Percentiles rank a stretch among this genome's conserved stretches.
phyloP scores from a whole-genome alignment of 2,329 filamentous ascomycete genomes.

The Mycosphaerella sp. region DNA sequence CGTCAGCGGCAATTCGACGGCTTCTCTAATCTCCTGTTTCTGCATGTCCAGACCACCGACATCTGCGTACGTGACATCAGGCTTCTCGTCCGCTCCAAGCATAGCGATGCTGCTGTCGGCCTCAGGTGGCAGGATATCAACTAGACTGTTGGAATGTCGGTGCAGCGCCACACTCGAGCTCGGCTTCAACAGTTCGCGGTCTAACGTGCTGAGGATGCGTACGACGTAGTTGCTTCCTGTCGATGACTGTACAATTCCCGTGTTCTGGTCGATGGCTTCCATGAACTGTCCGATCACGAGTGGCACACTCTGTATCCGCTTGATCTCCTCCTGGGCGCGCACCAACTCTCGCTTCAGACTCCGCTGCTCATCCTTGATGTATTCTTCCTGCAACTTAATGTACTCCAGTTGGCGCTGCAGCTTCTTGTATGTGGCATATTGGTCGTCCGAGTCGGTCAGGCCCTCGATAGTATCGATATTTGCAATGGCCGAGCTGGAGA shows the following conservation, averaged over 20 bases:
- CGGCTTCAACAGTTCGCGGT: constrained; percentile 95
- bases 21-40: constrained; percentile 98
- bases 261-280: constrained; percentile 99
- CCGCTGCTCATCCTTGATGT: constrained; percentile 99
- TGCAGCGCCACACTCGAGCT: constrained; percentile 96
- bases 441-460: constrained; percentile 74
- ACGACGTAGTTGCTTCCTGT: constrained; percentile 99
- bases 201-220: constrained; percentile 93
- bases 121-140: constrained; percentile 97
- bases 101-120: constrained; percentile 98
- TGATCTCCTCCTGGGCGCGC: constrained; percentile 97
- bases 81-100: constrained; percentile 94
- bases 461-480: constrained; percentile 89
- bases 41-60: constrained; percentile 99
- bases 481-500: constrained; percentile 70
- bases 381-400: constrained; percentile 97
- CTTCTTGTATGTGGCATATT: constrained; percentile 94
- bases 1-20: constrained; percentile 90
- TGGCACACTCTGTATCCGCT: constrained; percentile 96
- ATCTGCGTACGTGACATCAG: constrained; percentile 95
- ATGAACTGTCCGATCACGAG: constrained; percentile 99
- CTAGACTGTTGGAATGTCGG: constrained; percentile 95
- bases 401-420: constrained; percentile 94
- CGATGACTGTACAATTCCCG: constrained; percentile 95
- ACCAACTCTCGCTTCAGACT: constrained; percentile 96